phyloP scores from a whole-genome alignment of 2,329 filamentous ascomycete genomes.

The Xylaria sp. region DNA sequence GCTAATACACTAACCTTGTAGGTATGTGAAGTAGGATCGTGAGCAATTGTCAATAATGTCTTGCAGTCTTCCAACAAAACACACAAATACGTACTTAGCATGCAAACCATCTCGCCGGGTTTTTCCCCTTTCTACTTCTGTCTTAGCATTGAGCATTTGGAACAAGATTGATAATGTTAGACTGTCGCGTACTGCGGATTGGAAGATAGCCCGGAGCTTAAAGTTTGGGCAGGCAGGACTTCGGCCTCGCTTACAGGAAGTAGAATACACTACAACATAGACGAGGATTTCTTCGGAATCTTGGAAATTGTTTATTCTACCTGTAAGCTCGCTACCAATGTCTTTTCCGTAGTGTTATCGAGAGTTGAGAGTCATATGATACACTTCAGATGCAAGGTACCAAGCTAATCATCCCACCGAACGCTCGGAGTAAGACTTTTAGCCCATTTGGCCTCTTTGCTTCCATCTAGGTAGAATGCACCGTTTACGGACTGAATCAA shows the following conservation, averaged over 20 bases:
- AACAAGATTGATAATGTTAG: background rate
- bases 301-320: slow-evolving; percentile 22
- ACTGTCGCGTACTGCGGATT: background rate
- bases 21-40: slow-evolving; percentile 14
- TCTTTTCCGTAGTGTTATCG: background rate
- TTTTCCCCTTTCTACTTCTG: slow-evolving; percentile 3
- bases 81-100: slow-evolving; percentile 14
- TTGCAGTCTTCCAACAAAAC: slow-evolving; percentile 3
- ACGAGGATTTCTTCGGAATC: slow-evolving; percentile 6
- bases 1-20: background rate
- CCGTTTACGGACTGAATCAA: background rate
- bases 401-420: slow-evolving; percentile 2
- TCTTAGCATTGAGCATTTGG: slow-evolving; percentile 1
- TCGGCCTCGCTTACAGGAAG: background rate
- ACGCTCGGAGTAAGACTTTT: background rate
- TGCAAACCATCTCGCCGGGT: slow-evolving; percentile 3
- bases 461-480: slow-evolving; percentile 5
- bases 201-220: background rate
- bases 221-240: background rate
- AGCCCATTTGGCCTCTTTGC: slow-evolving; percentile 10
- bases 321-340: slow-evolving; percentile 31
- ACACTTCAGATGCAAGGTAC: slow-evolving; percentile 25
- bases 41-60: slow-evolving; percentile 3
- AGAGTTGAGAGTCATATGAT: slow-evolving; percentile 22
- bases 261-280: slow-evolving; percentile 1